These are phyloP conservation scores for Podaxis carcinomalis DNA, from an alignment of 768 basidiomycete genomes.

Conservation along the genomic window DNA sequence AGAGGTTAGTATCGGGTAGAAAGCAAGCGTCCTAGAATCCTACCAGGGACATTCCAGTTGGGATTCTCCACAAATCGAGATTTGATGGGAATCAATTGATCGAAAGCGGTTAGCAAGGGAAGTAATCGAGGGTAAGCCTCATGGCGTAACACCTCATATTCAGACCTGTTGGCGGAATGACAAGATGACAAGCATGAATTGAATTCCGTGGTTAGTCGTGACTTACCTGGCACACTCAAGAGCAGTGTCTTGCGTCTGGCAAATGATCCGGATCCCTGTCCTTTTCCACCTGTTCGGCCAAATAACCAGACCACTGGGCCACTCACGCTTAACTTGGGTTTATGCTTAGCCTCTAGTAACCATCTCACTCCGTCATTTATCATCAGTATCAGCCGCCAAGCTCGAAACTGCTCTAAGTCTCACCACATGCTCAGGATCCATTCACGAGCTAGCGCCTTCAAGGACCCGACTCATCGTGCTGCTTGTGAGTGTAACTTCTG, in stretches of 20 bases:
- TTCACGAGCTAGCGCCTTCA: neutral
- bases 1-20: neutral
- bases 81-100: neutral
- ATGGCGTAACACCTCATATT: neutral
- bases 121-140: neutral
- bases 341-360: neutral
- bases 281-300: neutral
- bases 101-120: neutral
- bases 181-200: too few relatives aligned
- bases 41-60: neutral
- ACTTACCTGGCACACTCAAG: too few relatives aligned
- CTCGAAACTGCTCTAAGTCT: neutral
- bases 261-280: neutral
- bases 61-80: slow-evolving; percentile 8
- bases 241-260: neutral
- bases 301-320: neutral
- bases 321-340: neutral
- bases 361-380: neutral
- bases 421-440: neutral
- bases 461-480: neutral
- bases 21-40: neutral
- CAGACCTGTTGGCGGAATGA: neutral
- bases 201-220: too few relatives aligned
- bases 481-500: neutral
- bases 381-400: neutral